Conservation (phyloP, 148 eudicot species). For the Amaranthus hypochondriacus region DNA sequence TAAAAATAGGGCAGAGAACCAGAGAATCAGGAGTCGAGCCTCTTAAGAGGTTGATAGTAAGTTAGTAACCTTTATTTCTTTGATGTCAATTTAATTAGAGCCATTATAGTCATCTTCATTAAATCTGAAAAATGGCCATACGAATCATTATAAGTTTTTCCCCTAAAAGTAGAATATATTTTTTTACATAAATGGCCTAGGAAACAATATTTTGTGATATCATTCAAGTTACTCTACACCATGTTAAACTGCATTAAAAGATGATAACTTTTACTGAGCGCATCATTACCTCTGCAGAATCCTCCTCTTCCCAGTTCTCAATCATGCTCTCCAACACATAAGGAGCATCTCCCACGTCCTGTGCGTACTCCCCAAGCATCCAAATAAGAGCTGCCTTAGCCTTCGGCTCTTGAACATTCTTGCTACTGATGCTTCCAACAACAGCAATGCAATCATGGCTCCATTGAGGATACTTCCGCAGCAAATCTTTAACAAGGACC, state of each 20-base stretch:
- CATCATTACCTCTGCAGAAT: conserved; percentile 78
- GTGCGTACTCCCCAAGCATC: conserved; percentile 99
- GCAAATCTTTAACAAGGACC: conserved; percentile 98
- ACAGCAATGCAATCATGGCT: conserved; percentile 99
- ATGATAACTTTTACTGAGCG: background rate
- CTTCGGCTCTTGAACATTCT: conserved; percentile 96
- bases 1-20: too few species aligned
- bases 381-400: conserved; percentile 99
- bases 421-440: conserved; percentile 96
- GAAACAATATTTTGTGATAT: background rate
- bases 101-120: too few species aligned
- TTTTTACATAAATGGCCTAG: background rate
- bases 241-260: background rate
- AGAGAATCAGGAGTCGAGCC: too few species aligned
- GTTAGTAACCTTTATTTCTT: too few species aligned
- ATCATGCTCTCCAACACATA: conserved; percentile 74
- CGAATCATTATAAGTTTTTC: too few species aligned
- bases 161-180: too few species aligned
- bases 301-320: conserved; percentile 96
- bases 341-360: conserved; percentile 98
- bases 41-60: too few species aligned
- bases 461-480: conserved; percentile 99
- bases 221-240: background rate
- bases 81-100: too few species aligned
- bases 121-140: too few species aligned